These are phyloP conservation scores for Globisporangium okanoganense DNA, from an alignment of 352 stramenopile genomes.

Conservation along the genomic window DNA sequence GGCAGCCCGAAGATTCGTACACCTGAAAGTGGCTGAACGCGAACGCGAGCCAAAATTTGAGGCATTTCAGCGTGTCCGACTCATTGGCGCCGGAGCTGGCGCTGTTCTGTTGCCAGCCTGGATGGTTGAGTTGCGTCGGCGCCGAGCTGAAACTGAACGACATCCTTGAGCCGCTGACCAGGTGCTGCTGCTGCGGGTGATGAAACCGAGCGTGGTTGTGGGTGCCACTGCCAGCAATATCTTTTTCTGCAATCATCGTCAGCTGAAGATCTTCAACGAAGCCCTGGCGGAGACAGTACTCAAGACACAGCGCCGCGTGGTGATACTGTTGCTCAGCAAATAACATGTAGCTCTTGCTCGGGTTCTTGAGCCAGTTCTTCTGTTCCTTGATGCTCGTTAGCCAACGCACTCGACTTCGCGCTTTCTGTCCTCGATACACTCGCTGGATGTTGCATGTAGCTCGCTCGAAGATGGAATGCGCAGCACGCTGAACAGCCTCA, in stretches of 20 bases:
- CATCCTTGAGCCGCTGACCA: conserved; percentile 30
- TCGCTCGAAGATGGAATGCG: conserved; percentile 14
- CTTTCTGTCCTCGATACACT: conserved; percentile 35
- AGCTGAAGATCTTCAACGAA: conserved; percentile 17
- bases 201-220: not conserved
- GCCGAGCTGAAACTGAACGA: conserved; percentile 51
- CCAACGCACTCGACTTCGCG: conserved; percentile 29
- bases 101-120: conserved; percentile 19
- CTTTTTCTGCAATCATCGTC: not conserved
- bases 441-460: conserved; percentile 40
- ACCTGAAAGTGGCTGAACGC: conserved; percentile 45
- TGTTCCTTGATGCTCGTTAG: conserved; percentile 30
- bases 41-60: conserved; percentile 58
- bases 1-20: conserved; percentile 47
- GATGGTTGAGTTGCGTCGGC: conserved; percentile 19
- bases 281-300: conserved; percentile 45
- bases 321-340: conserved; percentile 33
- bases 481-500: conserved; percentile 20
- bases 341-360: conserved; percentile 39
- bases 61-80: conserved; percentile 14
- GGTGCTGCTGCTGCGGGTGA: not conserved
- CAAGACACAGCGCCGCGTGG: conserved; percentile 43
- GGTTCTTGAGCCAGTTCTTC: conserved; percentile 44
- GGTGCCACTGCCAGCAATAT: not conserved
- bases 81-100: not conserved